A percentile compares a stretch with the other conserved stretches of the same genome.
phyloP scores from a whole-genome alignment of 2,329 filamentous ascomycete species.

The Aspergillus proliferans region DNA sequence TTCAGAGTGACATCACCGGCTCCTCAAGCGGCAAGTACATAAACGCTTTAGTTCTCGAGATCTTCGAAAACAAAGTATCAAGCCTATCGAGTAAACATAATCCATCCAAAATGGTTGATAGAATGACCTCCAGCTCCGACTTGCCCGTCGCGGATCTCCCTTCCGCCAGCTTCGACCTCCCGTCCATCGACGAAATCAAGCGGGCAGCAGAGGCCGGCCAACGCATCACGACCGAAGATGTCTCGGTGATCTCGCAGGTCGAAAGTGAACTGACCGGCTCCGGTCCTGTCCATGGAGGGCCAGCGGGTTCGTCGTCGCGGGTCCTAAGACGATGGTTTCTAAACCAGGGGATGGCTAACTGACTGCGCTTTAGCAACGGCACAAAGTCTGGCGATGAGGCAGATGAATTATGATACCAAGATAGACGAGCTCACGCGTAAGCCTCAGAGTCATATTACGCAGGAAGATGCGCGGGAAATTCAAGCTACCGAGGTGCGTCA shows the following conservation, averaged over 20 bases:
- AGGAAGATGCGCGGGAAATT: slow-evolving; percentile 26
- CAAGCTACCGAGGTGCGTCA: slow-evolving; percentile 24
- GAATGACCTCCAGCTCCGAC: not conserved
- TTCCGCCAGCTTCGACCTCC: slow-evolving; percentile 16
- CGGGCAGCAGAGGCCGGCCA: slow-evolving; percentile 25
- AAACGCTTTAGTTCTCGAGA: not conserved
- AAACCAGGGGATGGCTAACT: not conserved
- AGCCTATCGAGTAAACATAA: not conserved
- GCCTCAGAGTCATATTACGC: slow-evolving; percentile 26
- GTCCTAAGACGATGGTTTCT: not conserved
- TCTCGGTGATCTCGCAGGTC: slow-evolving; percentile 25
- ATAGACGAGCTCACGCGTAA: slow-evolving; percentile 26
- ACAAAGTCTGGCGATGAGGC: slow-evolving; percentile 26
- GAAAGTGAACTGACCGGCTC: slow-evolving; percentile 27
- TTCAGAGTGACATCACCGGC: slow-evolving; percentile 22
- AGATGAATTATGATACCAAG: slow-evolving; percentile 30
- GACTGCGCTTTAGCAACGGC: slow-evolving; percentile 20
- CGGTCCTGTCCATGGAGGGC: slow-evolving; percentile 25
- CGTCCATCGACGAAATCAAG: slow-evolving; percentile 25
- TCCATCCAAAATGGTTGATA: slow-evolving; percentile 6
- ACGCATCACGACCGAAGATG: slow-evolving; percentile 27
- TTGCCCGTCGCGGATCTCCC: slow-evolving; percentile 2
- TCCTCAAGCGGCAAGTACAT: not conserved
- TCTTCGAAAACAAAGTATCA: not conserved
- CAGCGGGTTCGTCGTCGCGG: slow-evolving; percentile 19